Conservation (phyloP, 305 asterid species). For the Fraxinus angustifolia region DNA sequence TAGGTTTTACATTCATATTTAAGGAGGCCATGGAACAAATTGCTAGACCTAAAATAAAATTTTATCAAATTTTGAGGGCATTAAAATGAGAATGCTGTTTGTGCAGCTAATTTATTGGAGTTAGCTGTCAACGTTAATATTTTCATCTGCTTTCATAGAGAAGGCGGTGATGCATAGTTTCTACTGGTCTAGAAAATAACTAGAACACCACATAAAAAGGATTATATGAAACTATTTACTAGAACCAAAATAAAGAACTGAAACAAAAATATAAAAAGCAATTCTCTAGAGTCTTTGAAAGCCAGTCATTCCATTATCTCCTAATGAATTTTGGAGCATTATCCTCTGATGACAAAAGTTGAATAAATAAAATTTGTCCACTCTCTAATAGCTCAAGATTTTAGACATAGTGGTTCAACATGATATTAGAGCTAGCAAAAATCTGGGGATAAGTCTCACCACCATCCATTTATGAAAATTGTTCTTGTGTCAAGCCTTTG, state of each 20-base stretch:
- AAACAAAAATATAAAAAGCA: not conserved
- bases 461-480: not conserved
- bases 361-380: not conserved
- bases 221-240: not conserved
- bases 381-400: not conserved
- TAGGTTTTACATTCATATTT: slow-evolving; percentile 7
- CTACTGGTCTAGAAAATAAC: not conserved
- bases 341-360: not conserved
- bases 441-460: not conserved
- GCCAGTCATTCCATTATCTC: slow-evolving; percentile 2
- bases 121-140: not conserved
- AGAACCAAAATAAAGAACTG: not conserved
- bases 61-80: not conserved
- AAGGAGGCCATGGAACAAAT: not conserved
- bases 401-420: not conserved
- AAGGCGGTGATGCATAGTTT: not conserved
- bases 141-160: not conserved
- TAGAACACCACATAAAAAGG: not conserved
- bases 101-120: not conserved
- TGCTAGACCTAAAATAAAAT: slow-evolving; percentile 13
- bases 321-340: not conserved
- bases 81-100: not conserved
- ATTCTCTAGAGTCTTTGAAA: not conserved
- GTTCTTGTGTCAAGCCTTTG: not conserved
- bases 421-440: not conserved